These are phyloP conservation scores for Escovopsis weberi DNA, from an alignment of 2,329 filamentous ascomycete species.

Conservation along the genomic window DNA sequence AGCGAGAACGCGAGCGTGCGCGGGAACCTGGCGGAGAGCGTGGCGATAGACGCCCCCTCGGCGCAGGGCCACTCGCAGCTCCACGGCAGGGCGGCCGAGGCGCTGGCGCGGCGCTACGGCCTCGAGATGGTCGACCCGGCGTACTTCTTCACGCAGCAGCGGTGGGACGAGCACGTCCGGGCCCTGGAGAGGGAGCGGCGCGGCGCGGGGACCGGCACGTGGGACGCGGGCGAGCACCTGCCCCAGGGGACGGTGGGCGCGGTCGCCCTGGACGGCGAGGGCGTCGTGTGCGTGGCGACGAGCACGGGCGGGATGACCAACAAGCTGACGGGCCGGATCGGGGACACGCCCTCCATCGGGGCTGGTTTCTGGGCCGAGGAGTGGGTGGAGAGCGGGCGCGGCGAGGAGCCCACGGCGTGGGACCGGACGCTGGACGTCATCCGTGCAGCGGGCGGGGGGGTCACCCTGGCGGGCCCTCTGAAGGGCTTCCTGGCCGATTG, in stretches of 20 bases:
- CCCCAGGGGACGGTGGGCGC: conserved; percentile 77
- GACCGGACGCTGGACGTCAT: conserved; percentile 3
- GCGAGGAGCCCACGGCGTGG: conserved; percentile 4
- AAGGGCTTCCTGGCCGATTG: conserved; percentile 42
- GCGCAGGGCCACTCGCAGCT: conserved; percentile 59
- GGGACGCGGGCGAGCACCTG: conserved; percentile 50
- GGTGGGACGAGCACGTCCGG: conserved; percentile 64
- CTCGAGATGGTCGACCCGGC: conserved; percentile 51
- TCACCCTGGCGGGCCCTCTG: conserved; percentile 23
- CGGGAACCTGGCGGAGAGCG: conserved; percentile 4
- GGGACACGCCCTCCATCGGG: conserved; percentile 72
- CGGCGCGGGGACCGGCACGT: conserved; percentile 29
- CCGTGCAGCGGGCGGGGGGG: background rate
- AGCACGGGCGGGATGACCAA: conserved; percentile 73
- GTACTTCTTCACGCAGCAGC: conserved; percentile 66
- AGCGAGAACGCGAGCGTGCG: conserved; percentile 4
- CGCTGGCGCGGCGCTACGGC: conserved; percentile 52
- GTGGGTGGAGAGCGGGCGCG: conserved; percentile 40
- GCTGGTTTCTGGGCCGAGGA: conserved; percentile 86
- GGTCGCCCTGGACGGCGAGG: conserved; percentile 64
- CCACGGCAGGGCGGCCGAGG: conserved; percentile 52
- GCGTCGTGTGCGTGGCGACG: conserved; percentile 54
- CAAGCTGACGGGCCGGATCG: conserved; percentile 71
- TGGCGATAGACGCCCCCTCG: conserved; percentile 30
- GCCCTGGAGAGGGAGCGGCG: conserved; percentile 37